Percentiles rank a stretch among this genome's conserved stretches.
These are phyloP conservation scores for Gastrolobium villosum DNA, from an alignment of 306 rosid genomes.

Conservation along the genomic window DNA sequence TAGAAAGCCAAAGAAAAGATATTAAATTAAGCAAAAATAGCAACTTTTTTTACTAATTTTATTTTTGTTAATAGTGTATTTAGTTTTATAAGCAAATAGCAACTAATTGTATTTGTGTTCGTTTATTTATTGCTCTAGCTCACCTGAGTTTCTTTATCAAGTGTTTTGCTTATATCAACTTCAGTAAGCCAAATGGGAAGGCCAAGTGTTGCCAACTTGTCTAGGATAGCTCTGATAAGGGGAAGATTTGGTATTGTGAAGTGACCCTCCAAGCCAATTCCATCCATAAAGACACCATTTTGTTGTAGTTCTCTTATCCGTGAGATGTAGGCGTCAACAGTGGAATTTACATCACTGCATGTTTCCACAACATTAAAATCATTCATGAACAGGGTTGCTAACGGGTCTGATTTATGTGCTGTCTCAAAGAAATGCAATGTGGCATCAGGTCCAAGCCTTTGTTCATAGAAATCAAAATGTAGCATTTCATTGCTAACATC, in stretches of 20 bases:
- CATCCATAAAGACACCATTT: conserved; percentile 80
- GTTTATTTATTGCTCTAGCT: too few relatives aligned
- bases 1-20: background rate
- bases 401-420: conserved; percentile 78
- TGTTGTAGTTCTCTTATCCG: conserved; percentile 61
- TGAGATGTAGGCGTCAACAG: conserved; percentile 72
- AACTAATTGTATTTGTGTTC: too few relatives aligned
- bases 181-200: conserved; percentile 95
- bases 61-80: too few relatives aligned
- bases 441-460: conserved; percentile 77
- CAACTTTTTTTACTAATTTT: background rate
- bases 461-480: conserved; percentile 92
- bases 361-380: conserved; percentile 96
- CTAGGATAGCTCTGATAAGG: conserved; percentile 80
- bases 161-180: conserved; percentile 81
- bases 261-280: conserved; percentile 93
- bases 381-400: conserved; percentile 86
- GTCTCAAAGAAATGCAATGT: conserved; percentile 70
- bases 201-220: conserved; percentile 84
- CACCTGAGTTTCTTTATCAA: conserved; percentile 74
- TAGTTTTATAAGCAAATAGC: too few relatives aligned
- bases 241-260: conserved; percentile 79
- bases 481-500: conserved; percentile 98
- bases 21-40: background rate
- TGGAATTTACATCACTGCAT: conserved; percentile 78